Percentiles rank a stretch among this genome's conserved stretches.
Conservation (phyloP, 805 yeast genomes). For the Teunomyces tritomae region DNA sequence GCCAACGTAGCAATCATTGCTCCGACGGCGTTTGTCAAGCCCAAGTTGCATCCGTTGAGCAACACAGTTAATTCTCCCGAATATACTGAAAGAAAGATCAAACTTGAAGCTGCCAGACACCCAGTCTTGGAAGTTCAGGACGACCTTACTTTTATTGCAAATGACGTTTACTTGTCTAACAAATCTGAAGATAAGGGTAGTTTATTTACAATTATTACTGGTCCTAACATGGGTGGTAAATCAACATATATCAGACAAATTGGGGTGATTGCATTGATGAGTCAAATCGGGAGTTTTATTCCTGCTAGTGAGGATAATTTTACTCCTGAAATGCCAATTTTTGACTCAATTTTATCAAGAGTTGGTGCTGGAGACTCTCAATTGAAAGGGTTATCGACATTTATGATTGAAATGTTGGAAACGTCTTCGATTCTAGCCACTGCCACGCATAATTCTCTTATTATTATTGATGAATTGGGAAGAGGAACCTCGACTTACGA, state of each 20-base stretch:
- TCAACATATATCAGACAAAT: constrained; percentile 89
- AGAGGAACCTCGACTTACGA: constrained; percentile 89
- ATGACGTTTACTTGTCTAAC: constrained; percentile 70
- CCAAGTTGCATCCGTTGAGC: constrained; percentile 60
- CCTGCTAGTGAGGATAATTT: constrained; percentile 52
- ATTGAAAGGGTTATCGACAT: constrained; percentile 93
- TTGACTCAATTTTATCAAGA: constrained; percentile 90
- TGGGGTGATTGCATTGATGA: constrained; percentile 83
- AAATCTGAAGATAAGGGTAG: constrained; percentile 33
- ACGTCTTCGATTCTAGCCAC: constrained; percentile 82
- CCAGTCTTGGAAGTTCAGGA: constrained; percentile 94
- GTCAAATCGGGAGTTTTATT: constrained; percentile 85
- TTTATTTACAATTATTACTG: constrained; percentile 84
- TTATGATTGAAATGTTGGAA: constrained; percentile 95
- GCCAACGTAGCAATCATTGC: constrained; percentile 80
- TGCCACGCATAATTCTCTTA: constrained; percentile 74
- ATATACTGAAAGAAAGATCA: constrained; percentile 43
- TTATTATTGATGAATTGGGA: constrained; percentile 93
- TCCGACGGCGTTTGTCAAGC: constrained; percentile 76
- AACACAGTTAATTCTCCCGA: constrained; percentile 18
- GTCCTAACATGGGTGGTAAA: constrained; percentile 98
- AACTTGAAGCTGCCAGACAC: constrained; percentile 78
- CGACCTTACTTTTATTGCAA: constrained; percentile 84
- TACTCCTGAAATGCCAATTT: constrained; percentile 70
- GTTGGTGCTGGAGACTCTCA: constrained; percentile 99